Evolutionary conservation across 2,329 filamentous ascomycete genomes (phyloP).

Genomic region (Aspergillus pseudoterreus): DNA sequence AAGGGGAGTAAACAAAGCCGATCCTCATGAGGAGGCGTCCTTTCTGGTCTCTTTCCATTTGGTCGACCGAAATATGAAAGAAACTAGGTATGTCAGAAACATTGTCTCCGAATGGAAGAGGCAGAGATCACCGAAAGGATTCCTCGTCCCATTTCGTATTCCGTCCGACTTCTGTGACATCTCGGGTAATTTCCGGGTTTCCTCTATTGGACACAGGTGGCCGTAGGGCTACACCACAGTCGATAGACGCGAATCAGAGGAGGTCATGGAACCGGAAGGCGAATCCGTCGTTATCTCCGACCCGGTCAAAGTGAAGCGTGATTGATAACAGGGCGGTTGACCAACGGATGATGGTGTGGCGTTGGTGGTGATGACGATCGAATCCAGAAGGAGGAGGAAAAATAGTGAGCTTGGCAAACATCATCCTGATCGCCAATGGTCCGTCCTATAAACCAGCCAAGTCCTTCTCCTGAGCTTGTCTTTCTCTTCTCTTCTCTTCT

Average conservation of each 20-base stretch:
- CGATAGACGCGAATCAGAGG: not conserved
- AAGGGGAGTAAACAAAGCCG: too few relatives aligned
- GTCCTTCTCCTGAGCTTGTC: slow-evolving; percentile 2
- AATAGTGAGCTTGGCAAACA: slow-evolving; percentile 11
- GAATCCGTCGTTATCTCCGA: too few relatives aligned
- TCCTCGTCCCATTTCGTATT: not conserved
- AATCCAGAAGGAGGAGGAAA: not conserved
- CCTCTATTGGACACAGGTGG: not conserved
- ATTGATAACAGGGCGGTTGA: slow-evolving; percentile 3
- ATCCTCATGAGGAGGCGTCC: too few relatives aligned
- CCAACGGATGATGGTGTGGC: not conserved
- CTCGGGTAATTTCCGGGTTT: not conserved
- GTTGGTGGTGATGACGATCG: too few relatives aligned
- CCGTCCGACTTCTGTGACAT: not conserved
- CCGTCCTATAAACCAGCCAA: slow-evolving; percentile 9
- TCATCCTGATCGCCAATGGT: slow-evolving; percentile 12
- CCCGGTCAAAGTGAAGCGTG: not conserved
- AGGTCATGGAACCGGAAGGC: too few relatives aligned
- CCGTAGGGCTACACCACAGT: too few relatives aligned
- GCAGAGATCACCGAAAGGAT: not conserved
- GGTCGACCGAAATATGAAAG: too few relatives aligned
- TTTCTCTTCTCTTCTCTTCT: slow-evolving; percentile 2
- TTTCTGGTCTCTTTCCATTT: too few relatives aligned
- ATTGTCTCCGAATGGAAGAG: not conserved
- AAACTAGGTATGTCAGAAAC: too few relatives aligned